Conservation (phyloP, 1,284 basidiomycete species). For the Fomitopsis betulina region DNA sequence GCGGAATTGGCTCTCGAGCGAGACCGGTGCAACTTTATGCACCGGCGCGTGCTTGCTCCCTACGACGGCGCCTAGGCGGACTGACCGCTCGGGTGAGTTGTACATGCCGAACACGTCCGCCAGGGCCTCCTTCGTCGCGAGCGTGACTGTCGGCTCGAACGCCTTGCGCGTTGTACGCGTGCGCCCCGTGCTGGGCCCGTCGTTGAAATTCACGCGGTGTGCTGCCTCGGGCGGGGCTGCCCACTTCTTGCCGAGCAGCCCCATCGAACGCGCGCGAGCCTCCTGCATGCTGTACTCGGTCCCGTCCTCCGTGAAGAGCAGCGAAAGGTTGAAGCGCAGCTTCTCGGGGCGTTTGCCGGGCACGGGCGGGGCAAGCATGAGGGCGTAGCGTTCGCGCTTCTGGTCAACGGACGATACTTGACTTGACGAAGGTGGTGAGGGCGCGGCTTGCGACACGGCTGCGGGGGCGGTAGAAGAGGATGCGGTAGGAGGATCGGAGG, state of each 20-base stretch:
- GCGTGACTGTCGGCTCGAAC: conserved; percentile 65
- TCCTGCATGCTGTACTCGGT: conserved; percentile 73
- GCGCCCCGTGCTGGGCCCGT: conserved; percentile 32
- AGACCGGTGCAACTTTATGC: conserved; percentile 50
- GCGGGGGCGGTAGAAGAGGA: conserved; percentile 20
- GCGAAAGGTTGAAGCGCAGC: conserved; percentile 56
- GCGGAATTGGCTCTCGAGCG: conserved; percentile 22
- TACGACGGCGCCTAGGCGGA: conserved; percentile 37
- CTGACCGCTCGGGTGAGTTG: conserved; percentile 81
- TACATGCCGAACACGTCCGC: conserved; percentile 94
- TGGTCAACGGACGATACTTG: conserved; percentile 2
- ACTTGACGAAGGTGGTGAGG: conserved; percentile 9
- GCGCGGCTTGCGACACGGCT: conserved; percentile 29
- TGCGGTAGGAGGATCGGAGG: conserved; percentile 32
- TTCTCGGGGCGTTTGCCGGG: conserved; percentile 70
- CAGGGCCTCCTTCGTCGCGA: conserved; percentile 87
- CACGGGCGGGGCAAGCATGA: conserved; percentile 60
- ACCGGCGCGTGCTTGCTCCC: conserved; percentile 72
- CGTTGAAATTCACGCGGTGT: conserved; percentile 46
- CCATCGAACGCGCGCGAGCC: conserved; percentile 71
- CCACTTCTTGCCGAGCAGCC: conserved; percentile 79
- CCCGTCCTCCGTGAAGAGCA: conserved; percentile 64
- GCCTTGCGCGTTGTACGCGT: conserved; percentile 23
- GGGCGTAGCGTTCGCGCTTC: conserved; percentile 48
- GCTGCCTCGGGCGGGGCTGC: conserved; percentile 52